Conservation (phyloP, 352 stramenopile species). For the Globisporangium canariense region DNA sequence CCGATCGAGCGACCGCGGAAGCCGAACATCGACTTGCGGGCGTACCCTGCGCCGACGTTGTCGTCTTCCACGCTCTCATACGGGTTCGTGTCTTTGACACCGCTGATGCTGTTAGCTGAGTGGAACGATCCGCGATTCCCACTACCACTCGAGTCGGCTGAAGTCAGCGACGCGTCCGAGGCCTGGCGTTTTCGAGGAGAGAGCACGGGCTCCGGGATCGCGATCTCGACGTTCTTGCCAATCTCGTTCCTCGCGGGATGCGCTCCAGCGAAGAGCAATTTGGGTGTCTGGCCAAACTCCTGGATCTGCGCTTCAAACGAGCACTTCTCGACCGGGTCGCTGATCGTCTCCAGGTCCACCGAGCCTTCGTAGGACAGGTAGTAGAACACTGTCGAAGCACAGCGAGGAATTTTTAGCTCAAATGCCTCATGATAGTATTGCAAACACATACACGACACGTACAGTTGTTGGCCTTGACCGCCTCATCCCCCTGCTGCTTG, state of each 20-base stretch:
- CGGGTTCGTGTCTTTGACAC: constrained; percentile 3
- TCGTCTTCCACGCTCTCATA: constrained; percentile 32
- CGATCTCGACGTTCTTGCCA: constrained; percentile 51
- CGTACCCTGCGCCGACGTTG: constrained; percentile 24
- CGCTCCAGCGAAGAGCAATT: constrained; percentile 55
- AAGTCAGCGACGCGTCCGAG: constrained; percentile 8
- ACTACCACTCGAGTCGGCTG: not conserved
- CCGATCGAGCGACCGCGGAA: constrained; percentile 62
- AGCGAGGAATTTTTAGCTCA: not conserved
- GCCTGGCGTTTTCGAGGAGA: constrained; percentile 29
- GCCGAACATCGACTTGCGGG: constrained; percentile 63
- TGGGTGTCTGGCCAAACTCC: constrained; percentile 90
- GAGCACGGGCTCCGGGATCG: constrained; percentile 31
- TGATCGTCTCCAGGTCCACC: constrained; percentile 82
- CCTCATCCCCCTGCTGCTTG: constrained; percentile 93
- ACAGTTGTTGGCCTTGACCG: constrained; percentile 78
- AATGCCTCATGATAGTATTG: constrained; percentile 1
- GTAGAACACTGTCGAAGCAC: constrained; percentile 69
- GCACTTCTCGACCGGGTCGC: constrained; percentile 90
- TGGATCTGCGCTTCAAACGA: constrained; percentile 93
- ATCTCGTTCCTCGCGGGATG: constrained; percentile 67
- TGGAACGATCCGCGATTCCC: constrained; percentile 4
- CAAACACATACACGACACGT: constrained; percentile 17
- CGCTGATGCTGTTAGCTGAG: constrained; percentile 9
- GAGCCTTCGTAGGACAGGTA: constrained; percentile 87